Conservation (phyloP, 129 eudicot species). For the Saussurea involucrata region DNA sequence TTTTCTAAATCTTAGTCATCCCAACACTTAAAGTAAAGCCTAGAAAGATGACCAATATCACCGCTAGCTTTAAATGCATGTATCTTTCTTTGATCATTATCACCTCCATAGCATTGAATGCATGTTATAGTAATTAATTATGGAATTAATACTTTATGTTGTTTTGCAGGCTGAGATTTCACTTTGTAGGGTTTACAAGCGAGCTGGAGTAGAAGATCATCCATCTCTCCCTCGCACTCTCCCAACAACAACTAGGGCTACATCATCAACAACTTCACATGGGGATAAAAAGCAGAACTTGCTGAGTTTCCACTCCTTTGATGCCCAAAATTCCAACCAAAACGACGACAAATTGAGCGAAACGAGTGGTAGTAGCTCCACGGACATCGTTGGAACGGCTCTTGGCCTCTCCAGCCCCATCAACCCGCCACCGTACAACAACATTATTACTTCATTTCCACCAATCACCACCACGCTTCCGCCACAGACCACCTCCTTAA, state of each 20-base stretch:
- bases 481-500: conserved; percentile 11
- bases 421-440: conserved; percentile 26
- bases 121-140: conserved; percentile 1
- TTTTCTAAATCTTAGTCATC: background rate
- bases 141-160: background rate
- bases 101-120: conserved; percentile 25
- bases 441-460: conserved; percentile 28
- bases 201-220: conserved; percentile 86
- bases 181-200: conserved; percentile 73
- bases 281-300: conserved; percentile 12
- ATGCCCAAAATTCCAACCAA: conserved; percentile 24
- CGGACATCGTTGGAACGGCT: conserved; percentile 42
- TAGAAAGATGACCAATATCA: conserved; percentile 28
- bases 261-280: conserved; percentile 40
- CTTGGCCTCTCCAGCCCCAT: conserved; percentile 42
- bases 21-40: background rate
- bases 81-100: conserved; percentile 18
- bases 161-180: conserved; percentile 76
- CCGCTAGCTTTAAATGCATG: conserved; percentile 38
- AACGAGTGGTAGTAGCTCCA: conserved; percentile 51
- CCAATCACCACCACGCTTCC: conserved; percentile 17
- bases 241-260: conserved; percentile 41
- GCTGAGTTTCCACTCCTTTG: conserved; percentile 14
- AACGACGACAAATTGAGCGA: conserved; percentile 38
- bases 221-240: conserved; percentile 72